Conservation (phyloP, 805 yeast genomes). For the Spathaspora girioi region DNA sequence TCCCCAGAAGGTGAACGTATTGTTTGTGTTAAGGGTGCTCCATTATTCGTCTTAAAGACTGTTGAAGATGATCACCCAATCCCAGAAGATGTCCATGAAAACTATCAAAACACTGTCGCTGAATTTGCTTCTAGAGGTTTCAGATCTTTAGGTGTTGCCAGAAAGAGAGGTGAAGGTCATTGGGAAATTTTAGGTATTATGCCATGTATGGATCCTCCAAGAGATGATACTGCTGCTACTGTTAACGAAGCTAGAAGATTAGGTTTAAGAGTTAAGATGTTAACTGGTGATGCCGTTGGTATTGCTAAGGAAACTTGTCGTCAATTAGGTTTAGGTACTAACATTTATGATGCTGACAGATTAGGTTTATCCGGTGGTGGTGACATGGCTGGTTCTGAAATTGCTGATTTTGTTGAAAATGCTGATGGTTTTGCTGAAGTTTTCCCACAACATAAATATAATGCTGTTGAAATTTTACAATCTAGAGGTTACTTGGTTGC, state of each 20-base stretch:
- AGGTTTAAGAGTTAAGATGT: constrained; percentile 96
- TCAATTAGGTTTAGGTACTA: constrained; percentile 94
- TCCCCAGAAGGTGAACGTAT: constrained; percentile 95
- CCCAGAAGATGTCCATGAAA: constrained; percentile 89
- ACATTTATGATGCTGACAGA: constrained; percentile 95
- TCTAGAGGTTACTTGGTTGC: constrained; percentile 96
- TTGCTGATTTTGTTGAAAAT: constrained; percentile 95
- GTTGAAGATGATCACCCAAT: constrained; percentile 97
- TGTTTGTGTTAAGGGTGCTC: constrained; percentile 97
- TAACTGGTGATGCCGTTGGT: constrained; percentile 99
- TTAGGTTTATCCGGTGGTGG: constrained; percentile 93
- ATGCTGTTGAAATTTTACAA: constrained; percentile 93
- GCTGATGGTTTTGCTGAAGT: constrained; percentile 99
- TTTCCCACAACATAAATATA: constrained; percentile 97
- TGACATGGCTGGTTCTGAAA: constrained; percentile 95
- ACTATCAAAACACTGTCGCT: constrained; percentile 95
- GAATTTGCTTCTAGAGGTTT: constrained; percentile 98
- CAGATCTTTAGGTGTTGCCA: constrained; percentile 97
- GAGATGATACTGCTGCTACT: constrained; percentile 96
- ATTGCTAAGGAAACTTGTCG: constrained; percentile 98
- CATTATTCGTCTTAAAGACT: constrained; percentile 92
- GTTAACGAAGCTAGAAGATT: constrained; percentile 85
- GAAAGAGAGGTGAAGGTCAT: constrained; percentile 98
- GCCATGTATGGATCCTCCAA: constrained; percentile 99
- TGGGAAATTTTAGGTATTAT: constrained; percentile 97